Evolutionary conservation across 108 stramenopile species (phyloP), one percentile per base, ranked within the genome.

Genomic region (Fistulifera solaris): DNA sequence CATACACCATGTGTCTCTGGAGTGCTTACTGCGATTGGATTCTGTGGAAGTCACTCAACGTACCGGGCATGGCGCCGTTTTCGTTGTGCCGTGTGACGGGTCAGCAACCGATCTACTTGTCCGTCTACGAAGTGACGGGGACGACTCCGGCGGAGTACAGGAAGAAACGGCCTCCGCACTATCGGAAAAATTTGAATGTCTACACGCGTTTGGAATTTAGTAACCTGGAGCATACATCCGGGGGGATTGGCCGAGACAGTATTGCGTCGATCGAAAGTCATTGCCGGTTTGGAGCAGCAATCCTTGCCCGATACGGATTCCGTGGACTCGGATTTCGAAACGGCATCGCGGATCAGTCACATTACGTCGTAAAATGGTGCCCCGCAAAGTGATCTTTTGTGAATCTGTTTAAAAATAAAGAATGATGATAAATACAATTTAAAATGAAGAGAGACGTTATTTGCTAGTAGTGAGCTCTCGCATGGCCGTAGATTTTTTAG

Each of bases 1-100:
- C 72, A 7, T 85, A 83, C 72, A 82, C 81, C 41, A 75, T 85
- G 68, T 69, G 71, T 61, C 42, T 77, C 39, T 76, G 73, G 76
- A 68, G 56, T 26, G 71, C 71, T 0, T 73, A 77, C 48, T 54
- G 42, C 18, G 76, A 77, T 42, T 73, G 68, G 68, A 72, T 70
- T 52, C 52, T 54, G 42, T 81, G 84, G 80, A 76, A 71, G 48
- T 72, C 55, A 39, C 46, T 77, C 39, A 83, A 83, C 43, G 66
- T 81, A 23, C 75, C 79, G 25, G 79, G 76, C n/a, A 58, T 73
- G 38, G 48, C 65, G 13, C 73, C 81, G 0, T 87, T 83, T 65
- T 51, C 69, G n/a, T 47, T 87, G 60, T 62, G 35, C 12, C 49
- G 43, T 52, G 73, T 81, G 5, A 64, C 62, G 13, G 81, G 77